Conservation (phyloP, 306 rosid genomes). For the Casuarina equisetifolia region DNA sequence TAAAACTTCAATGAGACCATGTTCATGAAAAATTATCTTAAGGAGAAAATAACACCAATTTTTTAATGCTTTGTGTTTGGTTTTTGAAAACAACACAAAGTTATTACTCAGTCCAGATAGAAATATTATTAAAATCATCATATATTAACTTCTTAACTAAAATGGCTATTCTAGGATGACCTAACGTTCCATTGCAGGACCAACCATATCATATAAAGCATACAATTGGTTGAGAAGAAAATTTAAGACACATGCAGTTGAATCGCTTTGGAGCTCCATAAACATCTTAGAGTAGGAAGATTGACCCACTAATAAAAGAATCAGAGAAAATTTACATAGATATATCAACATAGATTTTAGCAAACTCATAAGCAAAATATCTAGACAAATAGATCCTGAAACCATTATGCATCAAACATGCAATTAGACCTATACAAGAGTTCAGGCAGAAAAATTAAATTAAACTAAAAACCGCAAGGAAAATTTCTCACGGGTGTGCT, state of each 20-base stretch:
- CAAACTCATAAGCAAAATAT: neutral
- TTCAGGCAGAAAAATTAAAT: neutral
- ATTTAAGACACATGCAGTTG: neutral
- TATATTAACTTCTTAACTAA: neutral
- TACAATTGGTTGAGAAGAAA: neutral
- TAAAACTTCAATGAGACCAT: neutral
- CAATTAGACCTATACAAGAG: neutral
- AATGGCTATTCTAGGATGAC: neutral
- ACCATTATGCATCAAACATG: neutral
- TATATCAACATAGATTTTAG: neutral
- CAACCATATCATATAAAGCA: neutral
- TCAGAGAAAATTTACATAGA: neutral
- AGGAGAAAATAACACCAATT: neutral
- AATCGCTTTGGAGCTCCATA: neutral
- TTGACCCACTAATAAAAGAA: neutral
- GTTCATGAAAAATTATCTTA: neutral
- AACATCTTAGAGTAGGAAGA: neutral
- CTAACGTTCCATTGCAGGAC: neutral
- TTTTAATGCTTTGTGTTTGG: neutral
- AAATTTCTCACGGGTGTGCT: constrained; percentile 71
- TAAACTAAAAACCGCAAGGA: neutral
- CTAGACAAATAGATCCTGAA: neutral
- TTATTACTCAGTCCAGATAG: neutral
- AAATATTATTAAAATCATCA: neutral
- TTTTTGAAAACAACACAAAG: neutral